Evolutionary conservation across 176 grass and related monocot species (phyloP), one percentile per base, ranked within the genome.

Genomic region (Eremochloa ophiuroides): DNA sequence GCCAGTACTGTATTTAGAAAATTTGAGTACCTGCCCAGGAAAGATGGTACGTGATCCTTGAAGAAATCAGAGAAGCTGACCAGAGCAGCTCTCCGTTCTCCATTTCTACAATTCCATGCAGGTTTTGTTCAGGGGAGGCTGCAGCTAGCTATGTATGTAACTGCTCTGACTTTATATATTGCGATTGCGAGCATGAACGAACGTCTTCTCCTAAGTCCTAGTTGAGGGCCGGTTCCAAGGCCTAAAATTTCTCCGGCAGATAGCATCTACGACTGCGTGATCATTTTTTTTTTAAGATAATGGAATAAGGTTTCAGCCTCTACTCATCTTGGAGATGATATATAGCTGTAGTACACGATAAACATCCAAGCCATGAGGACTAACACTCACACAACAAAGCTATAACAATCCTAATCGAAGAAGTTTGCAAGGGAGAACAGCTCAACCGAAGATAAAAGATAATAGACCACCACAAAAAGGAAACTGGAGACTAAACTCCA

Each of bases 31-130:
- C 6, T 4, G 1, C 28, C 27, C 28, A 23, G 2, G 41, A 47
- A 48, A 74, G 67, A 72, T 41, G 67, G 41, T 16, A 22, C 40
- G 51, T 41, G 42, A 18, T 29, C 28, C 28, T 14, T 42, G 76
- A 65, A 80, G 6, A 77, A 71, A 88, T 78, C 58, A 66, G 37
- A 56, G 66, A 83, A 43, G 41, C 29, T 78, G 66, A 83, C 73
- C 4, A 10, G 6, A n/a, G n/a, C n/a, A n/a, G n/a, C n/a, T 50
- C 79, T 14, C 30, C 66, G 0, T 39, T 71, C 18, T 62, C 25
- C 6, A 40, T 38, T 53, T 77, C 51, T n/a, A 40, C 61, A 34
- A 20, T 50, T 11, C 46, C 51, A 16, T 77, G 14, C 51, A 39
- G 41, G 26, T 61, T 63, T 39, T 51, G 33, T 56, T 79, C 40